phyloP scores from a whole-genome alignment of 2,329 filamentous ascomycete species.

The Ceratocystis alfenasii region DNA sequence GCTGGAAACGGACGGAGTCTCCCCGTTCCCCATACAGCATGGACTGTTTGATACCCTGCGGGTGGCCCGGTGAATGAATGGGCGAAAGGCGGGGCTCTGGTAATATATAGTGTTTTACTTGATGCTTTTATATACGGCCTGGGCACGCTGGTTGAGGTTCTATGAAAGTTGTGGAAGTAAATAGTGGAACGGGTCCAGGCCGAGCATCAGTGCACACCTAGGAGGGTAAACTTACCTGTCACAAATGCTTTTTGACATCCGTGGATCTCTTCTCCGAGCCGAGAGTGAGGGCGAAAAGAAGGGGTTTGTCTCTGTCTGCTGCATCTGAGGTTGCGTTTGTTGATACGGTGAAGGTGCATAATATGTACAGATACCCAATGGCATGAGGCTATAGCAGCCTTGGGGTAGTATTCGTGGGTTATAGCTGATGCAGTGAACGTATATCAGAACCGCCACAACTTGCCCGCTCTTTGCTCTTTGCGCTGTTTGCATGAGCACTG shows the following conservation, averaged over 20 bases:
- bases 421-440: not conserved
- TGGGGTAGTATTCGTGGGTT: not conserved
- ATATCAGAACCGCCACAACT: not conserved
- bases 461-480: not conserved
- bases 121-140: not conserved
- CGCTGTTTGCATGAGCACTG: too few species aligned
- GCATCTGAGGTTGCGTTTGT: too few species aligned
- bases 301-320: too few species aligned
- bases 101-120: not conserved
- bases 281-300: too few species aligned
- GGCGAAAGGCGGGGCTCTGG: not conserved
- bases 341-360: too few species aligned
- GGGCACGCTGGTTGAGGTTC: not conserved
- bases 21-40: conserved; percentile 7
- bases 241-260: too few species aligned
- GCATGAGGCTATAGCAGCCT: too few species aligned
- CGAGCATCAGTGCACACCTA: too few species aligned
- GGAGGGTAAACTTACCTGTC: too few species aligned
- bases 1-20: not conserved
- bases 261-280: too few species aligned
- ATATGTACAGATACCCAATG: too few species aligned
- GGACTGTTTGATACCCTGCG: not conserved
- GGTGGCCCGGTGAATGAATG: not conserved
- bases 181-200: too few species aligned
- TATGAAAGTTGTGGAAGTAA: not conserved